Conservation (phyloP, 2,329 filamentous ascomycete genomes). For the Talaromyces sp. region DNA sequence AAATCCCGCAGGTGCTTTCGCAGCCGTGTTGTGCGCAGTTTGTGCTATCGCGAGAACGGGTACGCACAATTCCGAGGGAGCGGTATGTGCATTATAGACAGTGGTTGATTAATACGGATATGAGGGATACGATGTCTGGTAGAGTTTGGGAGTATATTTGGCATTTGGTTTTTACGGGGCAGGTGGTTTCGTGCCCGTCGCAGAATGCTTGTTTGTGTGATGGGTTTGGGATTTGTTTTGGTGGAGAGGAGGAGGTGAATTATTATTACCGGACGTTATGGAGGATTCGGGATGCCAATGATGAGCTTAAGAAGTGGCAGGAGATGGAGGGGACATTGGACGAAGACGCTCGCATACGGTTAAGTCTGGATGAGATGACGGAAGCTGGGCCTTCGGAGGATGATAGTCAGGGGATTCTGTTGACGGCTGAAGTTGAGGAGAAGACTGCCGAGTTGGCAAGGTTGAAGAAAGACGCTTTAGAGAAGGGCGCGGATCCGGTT, state of each 20-base stretch:
- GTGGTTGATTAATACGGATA: conserved; percentile 57
- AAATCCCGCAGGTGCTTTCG: conserved; percentile 50
- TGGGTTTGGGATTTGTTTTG: conserved; percentile 61
- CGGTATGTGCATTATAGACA: conserved; percentile 57
- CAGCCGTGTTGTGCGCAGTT: conserved; percentile 65
- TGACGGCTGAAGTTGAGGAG: conserved; percentile 11
- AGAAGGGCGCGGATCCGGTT: conserved; percentile 6
- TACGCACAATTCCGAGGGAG: conserved; percentile 51
- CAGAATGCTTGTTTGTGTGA: conserved; percentile 62
- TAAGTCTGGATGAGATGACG: conserved; percentile 14
- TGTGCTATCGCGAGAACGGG: conserved; percentile 56
- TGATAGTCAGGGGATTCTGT: conserved; percentile 9
- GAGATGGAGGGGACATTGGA: conserved; percentile 26
- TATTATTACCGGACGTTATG: conserved; percentile 48
- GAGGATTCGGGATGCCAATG: conserved; percentile 38
- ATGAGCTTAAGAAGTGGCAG: conserved; percentile 38
- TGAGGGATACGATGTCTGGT: conserved; percentile 56
- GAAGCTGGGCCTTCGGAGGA: background rate
- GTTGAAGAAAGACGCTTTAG: conserved; percentile 12
- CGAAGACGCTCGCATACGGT: conserved; percentile 13
- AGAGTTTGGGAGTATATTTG: conserved; percentile 63
- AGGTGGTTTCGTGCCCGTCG: conserved; percentile 42
- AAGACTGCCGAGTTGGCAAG: conserved; percentile 12
- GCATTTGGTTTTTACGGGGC: conserved; percentile 59
- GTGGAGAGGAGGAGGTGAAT: conserved; percentile 47